Conservation (phyloP, 352 stramenopile species). For the Pythium myriotylum region DNA sequence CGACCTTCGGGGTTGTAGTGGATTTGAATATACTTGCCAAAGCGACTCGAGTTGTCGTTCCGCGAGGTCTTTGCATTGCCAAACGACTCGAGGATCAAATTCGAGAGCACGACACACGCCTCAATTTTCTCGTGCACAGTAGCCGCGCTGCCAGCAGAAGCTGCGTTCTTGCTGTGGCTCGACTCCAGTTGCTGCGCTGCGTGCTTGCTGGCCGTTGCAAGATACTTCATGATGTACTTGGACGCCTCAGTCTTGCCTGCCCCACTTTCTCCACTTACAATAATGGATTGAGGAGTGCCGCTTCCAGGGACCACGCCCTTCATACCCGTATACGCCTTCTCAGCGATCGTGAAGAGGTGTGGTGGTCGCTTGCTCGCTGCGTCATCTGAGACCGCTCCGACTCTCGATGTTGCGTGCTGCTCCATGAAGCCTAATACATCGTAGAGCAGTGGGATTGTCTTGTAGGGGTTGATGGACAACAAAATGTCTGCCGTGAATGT, state of each 20-base stretch:
- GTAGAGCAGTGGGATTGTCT: slow-evolving; percentile 82
- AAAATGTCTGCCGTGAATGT: slow-evolving; percentile 87
- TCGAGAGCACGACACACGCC: slow-evolving; percentile 81
- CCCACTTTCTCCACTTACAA: slow-evolving; percentile 93
- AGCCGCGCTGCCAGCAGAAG: slow-evolving; percentile 6
- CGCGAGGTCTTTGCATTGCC: slow-evolving; percentile 84
- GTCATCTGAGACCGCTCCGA: slow-evolving; percentile 23
- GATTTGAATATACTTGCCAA: slow-evolving; percentile 92
- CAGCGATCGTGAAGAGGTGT: slow-evolving; percentile 83
- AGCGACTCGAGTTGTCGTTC: slow-evolving; percentile 91
- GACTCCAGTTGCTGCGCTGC: slow-evolving; percentile 23
- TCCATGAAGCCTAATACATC: slow-evolving; percentile 81
- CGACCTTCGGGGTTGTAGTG: slow-evolving; percentile 73
- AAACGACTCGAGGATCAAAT: slow-evolving; percentile 85
- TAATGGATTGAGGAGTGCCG: slow-evolving; percentile 88
- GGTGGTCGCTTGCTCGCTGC: slow-evolving; percentile 41
- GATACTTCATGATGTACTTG: slow-evolving; percentile 93
- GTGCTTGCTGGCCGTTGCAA: slow-evolving; percentile 76
- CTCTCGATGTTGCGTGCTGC: slow-evolving; percentile 25
- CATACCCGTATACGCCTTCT: slow-evolving; percentile 75
- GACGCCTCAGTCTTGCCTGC: slow-evolving; percentile 95
- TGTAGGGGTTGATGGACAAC: slow-evolving; percentile 88
- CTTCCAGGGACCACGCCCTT: slow-evolving; percentile 56
- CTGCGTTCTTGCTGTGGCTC: slow-evolving; percentile 8
- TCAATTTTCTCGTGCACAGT: slow-evolving; percentile 79